phyloP scores from a whole-genome alignment of 345 rosid genomes.

The Capsella bursapastoris region DNA sequence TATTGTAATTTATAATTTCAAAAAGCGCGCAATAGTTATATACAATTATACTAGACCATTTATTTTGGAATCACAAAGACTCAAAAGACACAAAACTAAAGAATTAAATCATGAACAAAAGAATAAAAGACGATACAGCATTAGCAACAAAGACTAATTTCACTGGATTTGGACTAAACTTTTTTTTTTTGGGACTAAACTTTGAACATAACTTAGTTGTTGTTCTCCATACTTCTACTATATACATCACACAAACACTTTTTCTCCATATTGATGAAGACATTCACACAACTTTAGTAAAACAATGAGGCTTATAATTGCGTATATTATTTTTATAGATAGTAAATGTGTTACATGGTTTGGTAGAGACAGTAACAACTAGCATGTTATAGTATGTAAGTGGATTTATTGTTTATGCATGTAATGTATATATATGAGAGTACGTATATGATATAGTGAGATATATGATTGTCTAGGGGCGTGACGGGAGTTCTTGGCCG shows the following conservation, averaged over 20 bases:
- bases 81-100: neutral
- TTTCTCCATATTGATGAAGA: too few relatives aligned
- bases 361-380: slow-evolving; percentile 10
- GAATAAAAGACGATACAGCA: too few relatives aligned
- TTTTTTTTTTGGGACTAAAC: too few relatives aligned
- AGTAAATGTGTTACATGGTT: neutral
- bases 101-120: neutral
- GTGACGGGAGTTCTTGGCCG: slow-evolving; percentile 45
- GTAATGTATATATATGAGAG: neutral
- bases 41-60: neutral
- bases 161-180: too few relatives aligned
- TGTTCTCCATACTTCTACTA: too few relatives aligned
- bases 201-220: too few relatives aligned
- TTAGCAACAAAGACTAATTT: neutral
- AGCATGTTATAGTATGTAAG: neutral
- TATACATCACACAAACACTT: too few relatives aligned
- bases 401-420: slow-evolving; percentile 23
- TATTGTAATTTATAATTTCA: neutral
- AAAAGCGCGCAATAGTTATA: neutral
- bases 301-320: too few relatives aligned
- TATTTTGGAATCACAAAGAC: neutral
- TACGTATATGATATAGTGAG: neutral
- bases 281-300: too few relatives aligned
- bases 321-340: neutral
- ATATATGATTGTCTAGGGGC: slow-evolving; percentile 14